Evolutionary conservation across 75 land plant genomes (phyloP).

Genomic region (Larix kaempferi): DNA sequence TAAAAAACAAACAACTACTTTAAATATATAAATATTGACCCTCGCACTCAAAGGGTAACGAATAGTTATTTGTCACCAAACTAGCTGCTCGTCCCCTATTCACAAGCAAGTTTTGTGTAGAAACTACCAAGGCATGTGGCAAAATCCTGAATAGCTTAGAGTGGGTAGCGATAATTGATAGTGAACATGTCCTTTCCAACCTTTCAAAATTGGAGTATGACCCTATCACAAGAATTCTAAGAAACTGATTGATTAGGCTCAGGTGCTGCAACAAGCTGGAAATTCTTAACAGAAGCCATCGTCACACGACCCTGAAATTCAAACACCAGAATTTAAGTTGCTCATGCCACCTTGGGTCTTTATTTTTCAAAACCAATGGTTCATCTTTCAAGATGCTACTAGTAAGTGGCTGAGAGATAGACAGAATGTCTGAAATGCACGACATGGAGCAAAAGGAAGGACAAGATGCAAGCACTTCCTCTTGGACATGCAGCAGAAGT

Average conservation of each 20-base stretch:
- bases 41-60: too few relatives aligned
- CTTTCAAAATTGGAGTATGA: conserved; percentile 85
- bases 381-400: conserved; percentile 22
- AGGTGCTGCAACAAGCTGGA: conserved; percentile 69
- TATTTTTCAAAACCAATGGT: conserved; percentile 68
- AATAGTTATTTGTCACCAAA: too few relatives aligned
- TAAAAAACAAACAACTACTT: too few relatives aligned
- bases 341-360: conserved; percentile 97
- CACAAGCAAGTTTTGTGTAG: conserved; percentile 94
- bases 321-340: conserved; percentile 98
- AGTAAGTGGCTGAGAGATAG: conserved; percentile 17
- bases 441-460: conserved; percentile 58
- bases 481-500: conserved; percentile 26
- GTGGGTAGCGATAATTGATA: conserved; percentile 85
- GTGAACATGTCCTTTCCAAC: conserved; percentile 87
- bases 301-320: conserved; percentile 88
- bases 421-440: conserved; percentile 14
- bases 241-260: conserved; percentile 33
- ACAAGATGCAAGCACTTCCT: conserved; percentile 31
- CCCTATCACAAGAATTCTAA: conserved; percentile 52
- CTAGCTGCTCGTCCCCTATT: too few relatives aligned
- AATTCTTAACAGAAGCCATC: conserved; percentile 89
- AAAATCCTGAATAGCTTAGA: conserved; percentile 87
- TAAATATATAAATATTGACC: too few relatives aligned
- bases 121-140: conserved; percentile 91